These are phyloP conservation scores for Wickerhamomyces strasburgensis DNA, from an alignment of 805 yeast species.

Conservation along the genomic window DNA sequence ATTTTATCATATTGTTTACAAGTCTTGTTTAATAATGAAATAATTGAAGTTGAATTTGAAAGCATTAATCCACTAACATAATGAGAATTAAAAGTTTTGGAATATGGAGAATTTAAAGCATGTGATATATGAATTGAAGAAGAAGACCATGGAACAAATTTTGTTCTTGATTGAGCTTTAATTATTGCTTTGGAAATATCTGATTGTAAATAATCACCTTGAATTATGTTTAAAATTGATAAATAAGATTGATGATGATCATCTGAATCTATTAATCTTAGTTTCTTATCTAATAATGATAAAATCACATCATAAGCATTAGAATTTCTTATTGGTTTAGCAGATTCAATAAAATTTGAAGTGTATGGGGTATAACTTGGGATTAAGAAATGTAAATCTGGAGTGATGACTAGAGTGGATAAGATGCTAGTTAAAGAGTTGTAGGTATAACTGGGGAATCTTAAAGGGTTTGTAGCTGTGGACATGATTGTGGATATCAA, in stretches of 20 bases:
- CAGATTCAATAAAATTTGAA: constrained; percentile 55
- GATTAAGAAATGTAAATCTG: constrained; percentile 69
- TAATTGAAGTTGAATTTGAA: constrained; percentile 75
- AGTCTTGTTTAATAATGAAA: constrained; percentile 59
- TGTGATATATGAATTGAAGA: constrained; percentile 73
- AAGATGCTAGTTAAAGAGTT: constrained; percentile 77
- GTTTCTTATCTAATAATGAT: constrained; percentile 73
- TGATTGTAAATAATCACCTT: constrained; percentile 56
- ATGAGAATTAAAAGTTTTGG: constrained; percentile 29
- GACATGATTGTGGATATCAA: constrained; percentile 82
- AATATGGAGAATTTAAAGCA: constrained; percentile 66
- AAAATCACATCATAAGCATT: constrained; percentile 83
- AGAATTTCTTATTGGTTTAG: constrained; percentile 57
- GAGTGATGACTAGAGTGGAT: constrained; percentile 81
- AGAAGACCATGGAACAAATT: constrained; percentile 84
- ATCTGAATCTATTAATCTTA: constrained; percentile 59
- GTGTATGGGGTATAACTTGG: constrained; percentile 79
- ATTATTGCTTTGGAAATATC: constrained; percentile 68
- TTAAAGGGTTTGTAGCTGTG: constrained; percentile 75
- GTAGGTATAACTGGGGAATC: constrained; percentile 91
- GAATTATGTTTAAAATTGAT: constrained; percentile 64
- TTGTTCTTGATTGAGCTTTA: constrained; percentile 60
- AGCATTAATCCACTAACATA: constrained; percentile 77
- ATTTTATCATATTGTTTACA: constrained; percentile 76
- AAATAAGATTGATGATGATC: constrained; percentile 49